phyloP scores from a whole-genome alignment of 139 green algal species.

The Dunaliella sp. region DNA sequence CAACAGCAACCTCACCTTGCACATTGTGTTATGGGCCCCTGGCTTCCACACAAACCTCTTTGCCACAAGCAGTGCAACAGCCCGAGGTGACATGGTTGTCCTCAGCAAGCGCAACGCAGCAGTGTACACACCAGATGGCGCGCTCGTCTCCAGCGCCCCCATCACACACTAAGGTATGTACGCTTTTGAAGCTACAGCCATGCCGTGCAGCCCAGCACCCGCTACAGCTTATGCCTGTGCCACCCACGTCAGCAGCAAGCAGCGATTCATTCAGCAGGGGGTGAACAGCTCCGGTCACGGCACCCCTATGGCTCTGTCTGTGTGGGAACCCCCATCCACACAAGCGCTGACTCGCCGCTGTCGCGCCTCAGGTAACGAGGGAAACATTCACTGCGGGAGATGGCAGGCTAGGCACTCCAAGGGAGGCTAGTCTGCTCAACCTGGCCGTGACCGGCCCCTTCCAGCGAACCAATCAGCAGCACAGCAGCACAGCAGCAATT shows the following conservation, averaged over 20 bases:
- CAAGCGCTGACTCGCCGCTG: background rate
- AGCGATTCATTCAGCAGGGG: background rate
- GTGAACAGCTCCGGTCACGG: background rate
- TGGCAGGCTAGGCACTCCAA: background rate
- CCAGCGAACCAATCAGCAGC: background rate
- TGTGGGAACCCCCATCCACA: background rate
- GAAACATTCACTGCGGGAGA: background rate
- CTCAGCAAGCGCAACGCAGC: background rate
- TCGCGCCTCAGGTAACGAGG: background rate
- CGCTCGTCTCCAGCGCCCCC: background rate
- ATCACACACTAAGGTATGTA: background rate
- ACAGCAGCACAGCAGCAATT: background rate
- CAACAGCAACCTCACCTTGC: background rate
- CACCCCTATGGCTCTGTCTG: background rate
- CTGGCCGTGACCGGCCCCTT: background rate
- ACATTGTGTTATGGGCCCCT: background rate
- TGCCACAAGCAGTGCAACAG: background rate
- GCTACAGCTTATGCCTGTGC: background rate
- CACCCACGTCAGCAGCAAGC: background rate
- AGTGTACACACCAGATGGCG: background rate
- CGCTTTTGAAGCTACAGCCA: background rate
- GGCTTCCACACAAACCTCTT: background rate
- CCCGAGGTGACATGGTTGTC: background rate
- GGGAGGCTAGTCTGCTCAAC: background rate
- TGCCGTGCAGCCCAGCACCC: background rate